Percentiles rank a stretch among this genome's conserved stretches.
Evolutionary conservation across 1,284 basidiomycete genomes (phyloP).

Genomic region (Schizophyllum commune): DNA sequence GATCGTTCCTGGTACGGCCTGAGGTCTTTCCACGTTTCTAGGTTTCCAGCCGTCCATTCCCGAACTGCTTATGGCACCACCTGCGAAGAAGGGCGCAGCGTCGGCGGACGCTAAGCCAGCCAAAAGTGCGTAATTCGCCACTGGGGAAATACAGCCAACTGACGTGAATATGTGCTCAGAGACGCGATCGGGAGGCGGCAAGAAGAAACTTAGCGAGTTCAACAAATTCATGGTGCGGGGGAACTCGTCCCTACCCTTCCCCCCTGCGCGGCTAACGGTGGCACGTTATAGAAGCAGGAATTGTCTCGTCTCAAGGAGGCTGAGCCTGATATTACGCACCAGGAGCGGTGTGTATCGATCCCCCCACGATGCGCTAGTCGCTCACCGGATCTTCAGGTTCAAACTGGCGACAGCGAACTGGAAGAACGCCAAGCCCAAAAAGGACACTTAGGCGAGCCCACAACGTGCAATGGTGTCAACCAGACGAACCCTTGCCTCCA

Average conservation of each 20-base stretch:
- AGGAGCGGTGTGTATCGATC: constrained; percentile 45
- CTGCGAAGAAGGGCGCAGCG: constrained; percentile 11
- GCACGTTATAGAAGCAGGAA: constrained; percentile 42
- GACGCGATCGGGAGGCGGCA: constrained; percentile 24
- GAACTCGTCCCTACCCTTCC: constrained; percentile 6
- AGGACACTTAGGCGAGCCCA: neutral
- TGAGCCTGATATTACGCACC: constrained; percentile 61
- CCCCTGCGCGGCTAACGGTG: constrained; percentile 3
- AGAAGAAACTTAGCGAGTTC: constrained; percentile 53
- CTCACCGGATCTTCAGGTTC: constrained; percentile 38
- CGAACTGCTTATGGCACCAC: neutral
- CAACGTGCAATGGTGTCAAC: neutral
- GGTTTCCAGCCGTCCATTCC: neutral
- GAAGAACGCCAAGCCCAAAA: constrained; percentile 64
- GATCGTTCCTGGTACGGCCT: neutral
- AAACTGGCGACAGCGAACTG: constrained; percentile 69
- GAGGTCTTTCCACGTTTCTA: neutral
- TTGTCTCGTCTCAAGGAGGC: constrained; percentile 67
- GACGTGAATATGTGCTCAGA: neutral
- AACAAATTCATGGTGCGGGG: constrained; percentile 65
- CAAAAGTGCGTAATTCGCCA: constrained; percentile 26
- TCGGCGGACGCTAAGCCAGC: constrained; percentile 27
- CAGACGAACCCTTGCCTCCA: neutral
- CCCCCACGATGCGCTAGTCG: constrained; percentile 14
- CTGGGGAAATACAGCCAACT: neutral